A percentile compares a stretch with the other conserved stretches of the same genome.
phyloP scores from a whole-genome alignment of 192 early-diverging fungal genomes.

The Spinellus fusiger region DNA sequence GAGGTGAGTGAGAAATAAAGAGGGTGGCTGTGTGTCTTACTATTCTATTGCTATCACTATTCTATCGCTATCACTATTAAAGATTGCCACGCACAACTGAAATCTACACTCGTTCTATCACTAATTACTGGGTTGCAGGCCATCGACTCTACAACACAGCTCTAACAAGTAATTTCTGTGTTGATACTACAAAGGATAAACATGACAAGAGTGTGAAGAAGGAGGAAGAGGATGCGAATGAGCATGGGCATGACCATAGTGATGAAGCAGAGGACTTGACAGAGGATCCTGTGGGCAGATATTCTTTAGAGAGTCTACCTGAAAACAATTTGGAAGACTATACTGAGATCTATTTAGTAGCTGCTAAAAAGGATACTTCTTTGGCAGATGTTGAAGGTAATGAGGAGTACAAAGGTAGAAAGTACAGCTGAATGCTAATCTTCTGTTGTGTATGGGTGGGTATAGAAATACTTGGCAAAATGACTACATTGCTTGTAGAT shows the following conservation, averaged over 20 bases:
- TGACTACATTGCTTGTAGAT: conserved; percentile 15
- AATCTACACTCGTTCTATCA: conserved; percentile 45
- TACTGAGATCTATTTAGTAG: conserved; percentile 50
- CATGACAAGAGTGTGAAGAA: neutral
- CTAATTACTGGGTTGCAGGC: conserved; percentile 52
- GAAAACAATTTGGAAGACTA: conserved; percentile 22
- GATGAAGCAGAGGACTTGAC: neutral
- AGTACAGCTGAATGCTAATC: neutral
- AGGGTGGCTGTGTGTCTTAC: neutral
- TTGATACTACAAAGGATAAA: neutral
- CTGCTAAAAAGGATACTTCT: conserved; percentile 48
- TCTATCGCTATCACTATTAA: neutral
- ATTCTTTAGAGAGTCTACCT: conserved; percentile 5
- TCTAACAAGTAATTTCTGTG: neutral
- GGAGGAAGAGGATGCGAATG: neutral
- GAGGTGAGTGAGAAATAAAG: conserved; percentile 11
- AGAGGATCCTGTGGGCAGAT: neutral
- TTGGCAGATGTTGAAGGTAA: conserved; percentile 53
- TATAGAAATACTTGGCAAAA: conserved; percentile 20
- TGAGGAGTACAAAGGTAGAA: neutral
- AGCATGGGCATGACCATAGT: neutral
- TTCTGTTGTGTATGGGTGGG: neutral
- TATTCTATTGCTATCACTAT: neutral
- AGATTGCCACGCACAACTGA: conserved; percentile 41
- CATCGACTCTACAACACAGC: conserved; percentile 25